Conservation (phyloP, 352 stramenopile genomes). For the Pythium inflatum region DNA sequence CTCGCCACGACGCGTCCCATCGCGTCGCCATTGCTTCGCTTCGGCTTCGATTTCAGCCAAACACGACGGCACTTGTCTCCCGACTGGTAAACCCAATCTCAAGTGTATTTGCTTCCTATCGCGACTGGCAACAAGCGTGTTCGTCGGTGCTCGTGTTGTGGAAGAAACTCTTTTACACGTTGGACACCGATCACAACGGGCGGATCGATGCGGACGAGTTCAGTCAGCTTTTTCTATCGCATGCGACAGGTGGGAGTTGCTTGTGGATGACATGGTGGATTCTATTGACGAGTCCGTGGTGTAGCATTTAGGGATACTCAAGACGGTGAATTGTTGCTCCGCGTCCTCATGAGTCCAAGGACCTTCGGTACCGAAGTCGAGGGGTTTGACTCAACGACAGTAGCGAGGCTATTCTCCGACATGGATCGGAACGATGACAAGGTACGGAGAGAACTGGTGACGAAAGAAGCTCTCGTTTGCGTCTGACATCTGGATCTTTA, state of each 20-base stretch:
- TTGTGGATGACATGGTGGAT: not conserved
- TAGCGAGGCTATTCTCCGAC: conserved; percentile 46
- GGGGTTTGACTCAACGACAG: not conserved
- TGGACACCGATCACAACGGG: conserved; percentile 62
- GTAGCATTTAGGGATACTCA: conserved; percentile 42
- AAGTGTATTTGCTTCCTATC: conserved; percentile 4
- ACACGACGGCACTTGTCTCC: not conserved
- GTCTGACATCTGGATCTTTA: no score
- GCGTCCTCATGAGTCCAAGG: conserved; percentile 32
- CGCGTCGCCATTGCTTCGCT: conserved; percentile 14
- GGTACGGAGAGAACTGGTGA: conserved; percentile 21
- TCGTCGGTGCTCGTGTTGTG: conserved; percentile 35
- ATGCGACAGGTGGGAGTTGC: conserved; percentile 39
- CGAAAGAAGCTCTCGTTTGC: not conserved
- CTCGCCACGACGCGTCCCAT: conserved; percentile 2
- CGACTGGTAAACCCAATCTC: not conserved
- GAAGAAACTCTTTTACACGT: conserved; percentile 75
- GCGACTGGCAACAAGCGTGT: conserved; percentile 13
- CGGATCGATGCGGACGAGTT: conserved; percentile 66
- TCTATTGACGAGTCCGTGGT: not conserved
- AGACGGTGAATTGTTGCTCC: conserved; percentile 41
- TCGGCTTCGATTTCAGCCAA: not conserved
- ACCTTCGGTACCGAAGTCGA: not conserved
- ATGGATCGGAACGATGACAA: conserved; percentile 61
- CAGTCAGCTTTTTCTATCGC: conserved; percentile 42